Evolutionary conservation across 2,329 filamentous ascomycete genomes (phyloP), one percentile per base, ranked within the genome.

Genomic region (Aspergillus ustus): DNA sequence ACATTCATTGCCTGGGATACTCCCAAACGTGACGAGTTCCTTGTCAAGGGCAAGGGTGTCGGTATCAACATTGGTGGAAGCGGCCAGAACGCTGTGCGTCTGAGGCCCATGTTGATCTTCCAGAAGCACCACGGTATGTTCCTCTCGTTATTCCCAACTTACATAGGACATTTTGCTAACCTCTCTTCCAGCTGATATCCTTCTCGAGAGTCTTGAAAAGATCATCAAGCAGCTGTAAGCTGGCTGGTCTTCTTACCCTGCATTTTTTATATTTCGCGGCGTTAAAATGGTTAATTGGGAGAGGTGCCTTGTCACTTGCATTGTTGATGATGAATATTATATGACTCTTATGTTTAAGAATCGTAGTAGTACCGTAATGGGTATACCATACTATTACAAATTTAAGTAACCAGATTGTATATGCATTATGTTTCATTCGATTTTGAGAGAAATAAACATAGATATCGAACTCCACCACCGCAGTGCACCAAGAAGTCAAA

Each of bases 1-100:
- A 97, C 93, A 9, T 97, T 96, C 77, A 92, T 97, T 73, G 93
- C 93, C 54, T 97, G 93, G 83, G 93, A 97, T 77, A 91, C 86
- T 73, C 91, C 91, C 59, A 83, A 87, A 70, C 84, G 93, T 62
- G 92, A 97, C 74, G 86, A 90, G 74, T 90, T 97, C 79, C 78
- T 97, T 66, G 85, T 80, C 77, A 89, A 86, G 81, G 91, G 90
- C 65, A 97, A 96, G 88, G 81, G 78, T 7, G 82, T 91, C 34
- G 93, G 93, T 64, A 81, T 97, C 75, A 97, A 97, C 80, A 91
- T 97, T 74, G 93, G 93, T 63, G 93, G 93, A 55, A 90, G 88
- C 69, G 93, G 93, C 15, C 84, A 85, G 72, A 82, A 72, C 57
- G 92, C 93, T 29, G 90, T 97, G 13, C 83, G 93, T 54, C 81